Evolutionary conservation across 495 filamentous ascomycete genomes (phyloP).

Genomic region (Pyronema domesticum): DNA sequence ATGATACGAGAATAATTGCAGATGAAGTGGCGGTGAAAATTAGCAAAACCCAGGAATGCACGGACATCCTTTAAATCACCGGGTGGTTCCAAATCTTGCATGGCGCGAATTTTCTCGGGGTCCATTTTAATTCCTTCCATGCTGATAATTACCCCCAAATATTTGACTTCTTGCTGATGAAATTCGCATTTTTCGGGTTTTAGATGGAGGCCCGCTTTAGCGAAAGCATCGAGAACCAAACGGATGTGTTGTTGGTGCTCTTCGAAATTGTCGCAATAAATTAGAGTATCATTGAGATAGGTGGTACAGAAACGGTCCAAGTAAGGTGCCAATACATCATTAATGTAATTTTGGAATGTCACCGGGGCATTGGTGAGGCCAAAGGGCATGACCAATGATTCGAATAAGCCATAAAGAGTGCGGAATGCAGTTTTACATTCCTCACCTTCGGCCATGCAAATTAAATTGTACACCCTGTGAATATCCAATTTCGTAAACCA

Average conservation of each 20-base stretch:
- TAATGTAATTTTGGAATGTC: conserved; percentile 26
- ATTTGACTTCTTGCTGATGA: neutral
- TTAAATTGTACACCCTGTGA: conserved; percentile 1
- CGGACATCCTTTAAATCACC: conserved; percentile 17
- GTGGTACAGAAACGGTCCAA: conserved; percentile 21
- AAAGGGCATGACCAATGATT: conserved; percentile 23
- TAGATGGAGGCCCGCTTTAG: neutral
- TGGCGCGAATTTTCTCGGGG: neutral
- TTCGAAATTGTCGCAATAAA: conserved; percentile 9
- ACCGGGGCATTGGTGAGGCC: conserved; percentile 16
- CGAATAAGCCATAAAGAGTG: conserved; percentile 20
- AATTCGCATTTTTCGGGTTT: conserved; percentile 7
- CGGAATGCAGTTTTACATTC: conserved; percentile 27
- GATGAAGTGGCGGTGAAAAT: too few species aligned
- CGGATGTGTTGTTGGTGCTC: neutral
- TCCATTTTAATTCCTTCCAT: neutral
- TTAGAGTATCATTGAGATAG: too few species aligned
- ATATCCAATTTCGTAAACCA: too few species aligned
- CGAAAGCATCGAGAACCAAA: neutral
- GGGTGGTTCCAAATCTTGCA: neutral
- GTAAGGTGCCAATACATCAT: conserved; percentile 16
- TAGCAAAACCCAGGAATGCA: conserved; percentile 21
- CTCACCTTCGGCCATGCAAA: conserved; percentile 23
- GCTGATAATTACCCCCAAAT: neutral
- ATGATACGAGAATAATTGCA: too few species aligned